Base-by-base conservation (phyloP, 768 basidiomycete genomes). In the Ramaria sp. region DNA sequence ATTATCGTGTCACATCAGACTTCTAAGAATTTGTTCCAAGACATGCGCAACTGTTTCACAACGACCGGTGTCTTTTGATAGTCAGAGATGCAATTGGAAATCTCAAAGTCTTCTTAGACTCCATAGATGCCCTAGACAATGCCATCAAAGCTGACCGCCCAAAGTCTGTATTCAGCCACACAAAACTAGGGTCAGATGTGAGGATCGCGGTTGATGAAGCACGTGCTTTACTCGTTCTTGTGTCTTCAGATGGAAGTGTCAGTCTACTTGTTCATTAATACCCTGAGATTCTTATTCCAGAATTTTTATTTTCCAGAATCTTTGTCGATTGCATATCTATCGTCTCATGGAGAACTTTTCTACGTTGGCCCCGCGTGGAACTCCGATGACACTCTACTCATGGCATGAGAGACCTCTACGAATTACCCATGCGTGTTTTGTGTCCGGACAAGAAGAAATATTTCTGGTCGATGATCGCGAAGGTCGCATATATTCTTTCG, bases 161-260 rank as follows among this genome's bases (percentile, higher is more conserved):
- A 6, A 65, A 68, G 34, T 74, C 73, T 51, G 33, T 19, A 0
- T 63, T 82, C 13, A 69, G 72, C 54, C 71, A 70, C 7, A 73
- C 76, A 57, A 79, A 75, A 62, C 70, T 80, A 13, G 80, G 77
- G 0, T 63, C 69, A 3, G 68, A 74, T 6, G 69, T 72, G 47
- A n/a, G 77, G 7, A 52, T 82, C 4, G 71, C 81, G 0, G 80
- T 74, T 58, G 79, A 83, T 47, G 80, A 83, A 60, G 64, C 68
- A 10, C 78, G 73, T 59, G 72, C 75, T 1, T 72, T 77, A 65
- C 61, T 83, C 19, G 73, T 73, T 0, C 57, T 82, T 17, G 48
- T 60, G 13, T 41, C 48, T 9, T 51, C 57, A 1, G 41, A 30
- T 37, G 31, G 45, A 3, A 43, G 51, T 22, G 60, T 58, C 17